Evolutionary conservation across 495 filamentous ascomycete species (phyloP).

Genomic region (Aspergillus sclerotiicarbonarius): DNA sequence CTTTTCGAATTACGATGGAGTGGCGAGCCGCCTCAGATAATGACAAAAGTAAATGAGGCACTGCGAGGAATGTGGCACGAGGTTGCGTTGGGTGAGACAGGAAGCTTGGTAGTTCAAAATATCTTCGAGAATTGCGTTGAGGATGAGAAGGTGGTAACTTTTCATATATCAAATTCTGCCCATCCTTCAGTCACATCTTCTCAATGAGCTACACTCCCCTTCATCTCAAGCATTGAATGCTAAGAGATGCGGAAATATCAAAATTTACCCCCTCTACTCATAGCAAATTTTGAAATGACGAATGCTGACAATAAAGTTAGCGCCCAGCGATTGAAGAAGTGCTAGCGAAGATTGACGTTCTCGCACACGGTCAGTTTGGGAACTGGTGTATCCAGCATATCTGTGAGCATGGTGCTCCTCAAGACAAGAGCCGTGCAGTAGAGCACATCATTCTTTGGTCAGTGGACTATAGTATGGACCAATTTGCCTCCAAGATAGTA

Average conservation of each 20-base stretch:
- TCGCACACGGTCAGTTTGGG: conserved; percentile 97
- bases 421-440: conserved; percentile 87
- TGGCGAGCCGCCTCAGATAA: conserved; percentile 92
- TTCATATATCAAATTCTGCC: neutral
- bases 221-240: neutral
- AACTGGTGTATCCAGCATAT: conserved; percentile 99
- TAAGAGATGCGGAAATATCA: neutral
- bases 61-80: conserved; percentile 98
- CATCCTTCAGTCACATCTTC: neutral
- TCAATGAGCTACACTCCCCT: neutral
- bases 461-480: conserved; percentile 97
- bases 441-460: conserved; percentile 92
- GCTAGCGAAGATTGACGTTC: conserved; percentile 86
- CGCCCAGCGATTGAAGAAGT: conserved; percentile 97
- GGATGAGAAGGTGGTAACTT: conserved; percentile 81
- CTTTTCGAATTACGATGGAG: conserved; percentile 98
- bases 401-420: conserved; percentile 91
- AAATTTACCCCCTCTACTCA: neutral
- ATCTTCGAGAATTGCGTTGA: conserved; percentile 99
- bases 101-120: conserved; percentile 96
- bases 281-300: neutral
- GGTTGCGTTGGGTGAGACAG: conserved; percentile 93
- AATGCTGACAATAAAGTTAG: conserved; percentile 50
- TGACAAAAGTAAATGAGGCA: conserved; percentile 97
- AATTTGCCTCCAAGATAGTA: conserved; percentile 98